Conservation (phyloP, 768 basidiomycete genomes). For the Leccinum fibrillosum region DNA sequence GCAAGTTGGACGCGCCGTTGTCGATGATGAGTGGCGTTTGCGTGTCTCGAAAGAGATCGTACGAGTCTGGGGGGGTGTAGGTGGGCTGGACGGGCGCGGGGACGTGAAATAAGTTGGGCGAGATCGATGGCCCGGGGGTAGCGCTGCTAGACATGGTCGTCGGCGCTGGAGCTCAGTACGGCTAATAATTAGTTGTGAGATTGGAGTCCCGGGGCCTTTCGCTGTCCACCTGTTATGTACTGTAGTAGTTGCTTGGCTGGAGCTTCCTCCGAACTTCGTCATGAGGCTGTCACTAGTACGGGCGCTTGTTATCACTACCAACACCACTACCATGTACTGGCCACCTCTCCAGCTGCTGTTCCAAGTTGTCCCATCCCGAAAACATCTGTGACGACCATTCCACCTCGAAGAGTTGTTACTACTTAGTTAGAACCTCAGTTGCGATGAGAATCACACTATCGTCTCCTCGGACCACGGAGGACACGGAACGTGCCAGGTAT, state of each 20-base stretch:
- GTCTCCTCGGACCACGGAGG: too few species aligned
- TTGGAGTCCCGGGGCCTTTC: background rate
- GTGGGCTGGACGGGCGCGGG: constrained; percentile 31
- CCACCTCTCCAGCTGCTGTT: too few species aligned
- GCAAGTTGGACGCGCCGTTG: constrained; percentile 79
- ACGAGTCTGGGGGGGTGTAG: constrained; percentile 41
- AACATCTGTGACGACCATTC: too few species aligned
- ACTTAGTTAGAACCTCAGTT: too few species aligned
- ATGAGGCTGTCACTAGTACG: too few species aligned
- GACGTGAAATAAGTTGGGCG: constrained; percentile 13
- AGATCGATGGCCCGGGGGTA: constrained; percentile 6
- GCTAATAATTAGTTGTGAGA: background rate
- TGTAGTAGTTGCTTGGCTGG: background rate
- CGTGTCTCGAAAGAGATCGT: constrained; percentile 46
- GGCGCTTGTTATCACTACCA: too few species aligned
- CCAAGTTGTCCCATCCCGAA: too few species aligned
- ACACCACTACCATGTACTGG: too few species aligned
- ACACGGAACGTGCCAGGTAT: background rate
- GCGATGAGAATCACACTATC: background rate
- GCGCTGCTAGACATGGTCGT: constrained; percentile 13
- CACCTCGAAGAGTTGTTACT: too few species aligned
- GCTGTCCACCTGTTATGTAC: too few species aligned
- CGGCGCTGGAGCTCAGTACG: background rate
- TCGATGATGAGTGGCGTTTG: constrained; percentile 78
- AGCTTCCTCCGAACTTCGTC: background rate